Base-by-base conservation (phyloP, 306 rosid species). In the Rosa multiflora region DNA sequence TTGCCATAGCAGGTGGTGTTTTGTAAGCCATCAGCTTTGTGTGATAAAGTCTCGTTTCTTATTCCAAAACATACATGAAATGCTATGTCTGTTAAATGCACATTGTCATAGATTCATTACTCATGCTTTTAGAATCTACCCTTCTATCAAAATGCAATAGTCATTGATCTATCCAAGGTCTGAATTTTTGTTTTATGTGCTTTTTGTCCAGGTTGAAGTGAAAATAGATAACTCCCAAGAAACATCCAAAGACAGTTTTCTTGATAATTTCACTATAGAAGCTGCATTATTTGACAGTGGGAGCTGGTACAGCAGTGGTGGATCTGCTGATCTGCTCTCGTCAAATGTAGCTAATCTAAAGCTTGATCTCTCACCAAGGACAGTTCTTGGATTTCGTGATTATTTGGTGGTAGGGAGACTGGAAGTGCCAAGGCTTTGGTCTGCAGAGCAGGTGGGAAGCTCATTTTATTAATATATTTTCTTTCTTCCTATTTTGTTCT, bases 341-440 rank as follows among this genome's bases (percentile, higher is more conserved):
- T 86, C 97, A 32, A 83, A 81, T n/a, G 92, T 88, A 75, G 86
- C 88, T n/a, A 88, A 80, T 72, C 46, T 91, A 70, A 89, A 91
- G 83, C 88, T 85, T 80, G 86, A 80, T 83, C 82, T 84, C 67
- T 81, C 75, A 10, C 67, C 90, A 8, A 76, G 63, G 12, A 40
- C 85, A 6, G 76, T 69, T 7, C 82, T 83, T 49, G 97, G 97
- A 67, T 92, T 92, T 81, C 92, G 79, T 77, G 97, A 92, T 78
- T 94, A 86, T 80, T 78, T 74, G 76, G 90, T 94, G 21, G 82
- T 20, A 56, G 99, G 97, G 82, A 89, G 85, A 88, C 74, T 94
- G 49, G 88, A 84, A 56, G 81, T 76, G 59, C 97, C 99, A 61
- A 92, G 82, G 86, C 94, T 91, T 82, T 92, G 99, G 99, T 94